These are phyloP conservation scores for Arachnomyces sp. DNA, from an alignment of 2,329 filamentous ascomycete genomes.

Conservation along the genomic window DNA sequence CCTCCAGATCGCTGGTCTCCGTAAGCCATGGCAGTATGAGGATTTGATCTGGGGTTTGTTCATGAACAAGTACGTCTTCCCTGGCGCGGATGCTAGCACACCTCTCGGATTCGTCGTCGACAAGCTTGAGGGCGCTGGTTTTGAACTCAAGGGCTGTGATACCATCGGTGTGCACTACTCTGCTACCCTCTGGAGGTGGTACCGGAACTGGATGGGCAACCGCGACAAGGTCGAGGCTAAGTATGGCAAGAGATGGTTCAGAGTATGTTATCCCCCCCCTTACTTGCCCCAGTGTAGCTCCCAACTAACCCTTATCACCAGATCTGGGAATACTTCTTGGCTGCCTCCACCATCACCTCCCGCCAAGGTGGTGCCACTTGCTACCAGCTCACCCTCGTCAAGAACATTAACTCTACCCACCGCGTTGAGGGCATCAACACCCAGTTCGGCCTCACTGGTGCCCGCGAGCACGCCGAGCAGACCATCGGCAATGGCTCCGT, in stretches of 20 bases:
- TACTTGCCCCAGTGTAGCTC: background rate
- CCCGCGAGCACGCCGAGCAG: constrained; percentile 44
- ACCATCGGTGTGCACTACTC: constrained; percentile 96
- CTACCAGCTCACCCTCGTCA: constrained; percentile 78
- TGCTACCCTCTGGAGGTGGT: constrained; percentile 95
- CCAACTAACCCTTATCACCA: constrained; percentile 24
- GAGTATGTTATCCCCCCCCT: constrained; percentile 50
- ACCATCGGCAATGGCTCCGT: constrained; percentile 26
- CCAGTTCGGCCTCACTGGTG: constrained; percentile 61
- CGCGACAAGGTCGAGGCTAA: constrained; percentile 85
- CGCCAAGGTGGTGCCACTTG: constrained; percentile 77
- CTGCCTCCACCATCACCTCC: constrained; percentile 73
- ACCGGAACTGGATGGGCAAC: constrained; percentile 96
- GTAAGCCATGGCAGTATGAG: constrained; percentile 95
- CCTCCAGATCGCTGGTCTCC: constrained; percentile 87
- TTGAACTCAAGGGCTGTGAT: constrained; percentile 85
- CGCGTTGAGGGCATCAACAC: constrained; percentile 63
- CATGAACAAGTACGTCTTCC: constrained; percentile 99
- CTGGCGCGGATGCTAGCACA: constrained; percentile 89
- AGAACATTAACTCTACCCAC: constrained; percentile 84
- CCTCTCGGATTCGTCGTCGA: constrained; percentile 82
- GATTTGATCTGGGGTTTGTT: constrained; percentile 97
- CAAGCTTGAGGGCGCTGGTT: constrained; percentile 75
- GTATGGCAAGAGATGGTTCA: constrained; percentile 92
- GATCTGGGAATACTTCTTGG: constrained; percentile 91